Conservation (phyloP, 345 rosid genomes). For the Camelina laxa region DNA sequence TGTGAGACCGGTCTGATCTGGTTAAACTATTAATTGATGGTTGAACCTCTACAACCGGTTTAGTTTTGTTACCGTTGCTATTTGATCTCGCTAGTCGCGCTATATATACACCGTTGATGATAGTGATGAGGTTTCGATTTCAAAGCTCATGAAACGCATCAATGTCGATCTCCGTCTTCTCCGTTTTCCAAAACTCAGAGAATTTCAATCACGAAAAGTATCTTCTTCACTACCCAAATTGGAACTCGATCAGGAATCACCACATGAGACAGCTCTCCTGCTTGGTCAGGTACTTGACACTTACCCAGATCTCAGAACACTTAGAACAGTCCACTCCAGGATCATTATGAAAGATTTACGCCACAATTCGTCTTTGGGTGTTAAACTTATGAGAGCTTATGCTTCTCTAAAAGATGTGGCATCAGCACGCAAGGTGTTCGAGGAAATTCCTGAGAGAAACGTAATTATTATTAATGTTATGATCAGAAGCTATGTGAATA, state of each 20-base stretch:
- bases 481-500: conserved; percentile 75
- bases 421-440: conserved; percentile 66
- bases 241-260: conserved; percentile 13
- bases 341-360: conserved; percentile 43
- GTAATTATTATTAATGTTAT: conserved; percentile 71
- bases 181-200: conserved; percentile 37
- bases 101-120: conserved; percentile 3
- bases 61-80: background rate
- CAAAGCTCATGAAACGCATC: conserved; percentile 54
- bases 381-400: conserved; percentile 69
- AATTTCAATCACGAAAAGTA: conserved; percentile 17
- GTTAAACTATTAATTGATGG: background rate
- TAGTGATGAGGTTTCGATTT: conserved; percentile 22
- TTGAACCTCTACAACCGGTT: conserved; percentile 14
- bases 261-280: conserved; percentile 28
- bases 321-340: conserved; percentile 53
- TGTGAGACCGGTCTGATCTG: conserved; percentile 24
- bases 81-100: background rate
- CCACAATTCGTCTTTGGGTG: conserved; percentile 53
- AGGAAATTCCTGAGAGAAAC: conserved; percentile 64
- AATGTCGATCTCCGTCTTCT: conserved; percentile 41
- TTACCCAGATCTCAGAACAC: conserved; percentile 56
- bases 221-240: conserved; percentile 27
- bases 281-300: conserved; percentile 55
- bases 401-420: conserved; percentile 52